Evolutionary conservation across 2,329 filamentous ascomycete species (phyloP).

Genomic region (Scedosporium dehoogii): DNA sequence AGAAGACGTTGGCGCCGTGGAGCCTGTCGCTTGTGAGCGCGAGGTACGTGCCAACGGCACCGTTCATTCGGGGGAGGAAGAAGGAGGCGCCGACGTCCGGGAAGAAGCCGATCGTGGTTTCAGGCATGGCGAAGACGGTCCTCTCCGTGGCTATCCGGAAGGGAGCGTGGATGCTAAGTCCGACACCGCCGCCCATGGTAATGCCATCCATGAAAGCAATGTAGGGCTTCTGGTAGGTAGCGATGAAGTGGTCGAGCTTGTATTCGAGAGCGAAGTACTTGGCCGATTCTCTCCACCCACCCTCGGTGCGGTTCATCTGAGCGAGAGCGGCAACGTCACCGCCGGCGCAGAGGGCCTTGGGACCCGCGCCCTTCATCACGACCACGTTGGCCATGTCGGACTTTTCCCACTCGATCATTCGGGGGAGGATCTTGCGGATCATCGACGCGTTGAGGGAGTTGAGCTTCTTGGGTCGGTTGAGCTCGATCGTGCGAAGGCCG

Average conservation of each 20-base stretch:
- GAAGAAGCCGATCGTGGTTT: constrained; percentile 98
- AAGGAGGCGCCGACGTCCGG: constrained; percentile 95
- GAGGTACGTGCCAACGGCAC: constrained; percentile 80
- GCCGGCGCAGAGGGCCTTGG: constrained; percentile 81
- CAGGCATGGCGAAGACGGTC: constrained; percentile 95
- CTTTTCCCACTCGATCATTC: constrained; percentile 87
- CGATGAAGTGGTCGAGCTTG: constrained; percentile 88
- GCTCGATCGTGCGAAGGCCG: constrained; percentile 82
- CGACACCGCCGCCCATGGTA: constrained; percentile 97
- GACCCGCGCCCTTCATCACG: constrained; percentile 81
- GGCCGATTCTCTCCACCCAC: constrained; percentile 64
- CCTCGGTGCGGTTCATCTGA: constrained; percentile 55
- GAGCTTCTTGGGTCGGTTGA: constrained; percentile 85
- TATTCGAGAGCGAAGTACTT: constrained; percentile 95
- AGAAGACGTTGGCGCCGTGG: constrained; percentile 76
- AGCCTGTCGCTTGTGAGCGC: constrained; percentile 82
- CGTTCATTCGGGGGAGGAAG: constrained; percentile 85
- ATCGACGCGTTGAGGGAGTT: constrained; percentile 92
- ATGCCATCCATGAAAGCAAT: constrained; percentile 95
- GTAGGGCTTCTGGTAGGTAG: constrained; percentile 87
- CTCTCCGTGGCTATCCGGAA: constrained; percentile 94
- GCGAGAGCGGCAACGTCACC: constrained; percentile 82
- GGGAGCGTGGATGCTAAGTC: constrained; percentile 86
- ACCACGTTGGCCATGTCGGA: constrained; percentile 90
- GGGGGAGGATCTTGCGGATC: constrained; percentile 86